Evolutionary conservation across 2,329 filamentous ascomycete species (phyloP).

Genomic region (Metarhizium sp.): DNA sequence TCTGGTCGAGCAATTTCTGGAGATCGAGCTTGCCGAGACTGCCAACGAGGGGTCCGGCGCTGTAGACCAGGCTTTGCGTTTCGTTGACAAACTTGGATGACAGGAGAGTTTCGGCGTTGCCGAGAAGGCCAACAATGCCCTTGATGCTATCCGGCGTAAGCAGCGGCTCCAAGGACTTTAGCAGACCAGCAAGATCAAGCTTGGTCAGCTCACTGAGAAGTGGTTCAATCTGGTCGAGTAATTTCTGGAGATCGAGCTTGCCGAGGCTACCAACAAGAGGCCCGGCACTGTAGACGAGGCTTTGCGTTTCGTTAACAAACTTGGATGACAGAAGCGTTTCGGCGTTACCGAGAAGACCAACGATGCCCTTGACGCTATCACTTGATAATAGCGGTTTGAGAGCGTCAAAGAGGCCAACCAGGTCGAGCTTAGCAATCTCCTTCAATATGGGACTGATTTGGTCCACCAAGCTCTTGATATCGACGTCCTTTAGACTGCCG

Average conservation of each 20-base stretch:
- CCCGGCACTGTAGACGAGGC: conserved; percentile 15
- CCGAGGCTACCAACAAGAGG: conserved; percentile 24
- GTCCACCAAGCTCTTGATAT: conserved; percentile 11
- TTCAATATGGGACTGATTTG: conserved; percentile 20
- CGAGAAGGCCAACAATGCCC: conserved; percentile 18
- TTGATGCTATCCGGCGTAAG: conserved; percentile 21
- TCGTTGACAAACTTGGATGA: conserved; percentile 22
- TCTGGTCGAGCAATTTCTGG: conserved; percentile 17
- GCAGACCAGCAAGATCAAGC: conserved; percentile 20
- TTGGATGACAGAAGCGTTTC: conserved; percentile 20
- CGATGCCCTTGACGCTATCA: conserved; percentile 15
- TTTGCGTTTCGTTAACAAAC: conserved; percentile 21
- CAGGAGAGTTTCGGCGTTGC: conserved; percentile 21
- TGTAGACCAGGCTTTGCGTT: conserved; percentile 16
- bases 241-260: conserved; percentile 22
- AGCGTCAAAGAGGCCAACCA: conserved; percentile 1
- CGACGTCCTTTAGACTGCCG: conserved; percentile 21
- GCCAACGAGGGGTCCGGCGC: conserved; percentile 21
- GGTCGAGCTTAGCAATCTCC: conserved; percentile 5
- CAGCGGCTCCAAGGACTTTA: conserved; percentile 18
- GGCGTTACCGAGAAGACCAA: conserved; percentile 20
- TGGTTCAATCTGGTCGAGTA: conserved; percentile 22
- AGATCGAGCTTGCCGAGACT: conserved; percentile 25
- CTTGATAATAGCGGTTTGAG: conserved; percentile 11
- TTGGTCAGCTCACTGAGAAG: conserved; percentile 19